Evolutionary conservation across 2,329 filamentous ascomycete species (phyloP), one percentile per base, ranked within the genome.

Genomic region (Colletotrichum sidae): DNA sequence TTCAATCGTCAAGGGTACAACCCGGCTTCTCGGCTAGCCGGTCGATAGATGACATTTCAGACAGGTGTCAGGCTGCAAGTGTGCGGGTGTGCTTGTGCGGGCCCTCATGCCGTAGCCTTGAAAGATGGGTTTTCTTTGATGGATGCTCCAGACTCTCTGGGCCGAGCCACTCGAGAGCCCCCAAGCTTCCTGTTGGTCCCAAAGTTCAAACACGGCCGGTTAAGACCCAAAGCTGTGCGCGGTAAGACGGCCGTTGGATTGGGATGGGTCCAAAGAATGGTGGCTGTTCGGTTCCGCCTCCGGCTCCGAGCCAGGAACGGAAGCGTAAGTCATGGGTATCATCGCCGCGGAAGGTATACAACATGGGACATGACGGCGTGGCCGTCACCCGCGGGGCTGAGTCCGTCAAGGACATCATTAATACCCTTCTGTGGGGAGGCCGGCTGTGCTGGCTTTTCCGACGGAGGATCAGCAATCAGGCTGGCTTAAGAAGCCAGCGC

Each of bases 11-110:
- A 34, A 62, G 17, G 63, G 47, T 39, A 50, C 17, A 57, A 55
- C 41, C 47, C 42, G 47, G 59, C 59, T 50, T 34, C 17, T 42
- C 47, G 52, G 42, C 17, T 49, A 57, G 51, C 53, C 47, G 47
- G 53, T 54, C 47, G 63, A 57, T 49, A 6, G 42, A 65, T 49
- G 53, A 38, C 52, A 63, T 15, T 44, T 66, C 49, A 50, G 52
- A 63, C 63, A 65, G 52, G 47, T 65, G 47, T 56, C 58, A 62
- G 41, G 25, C 39, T 33, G 38, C 15, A 25, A 12, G 41, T 55
- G 11, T 45, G 34, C 15, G 51, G 51, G 45, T 33, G 62, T 63
- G 41, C 25, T 11, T 8, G 38, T 25, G 25, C 25, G 25, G 25
- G 25, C 17, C 35, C 15, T 44, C 15, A n/a, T 49, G 41, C 39